A percentile compares a stretch with the other conserved stretches of the same genome.
phyloP scores from a whole-genome alignment of 805 yeast species.

The Candida peoriensis region DNA sequence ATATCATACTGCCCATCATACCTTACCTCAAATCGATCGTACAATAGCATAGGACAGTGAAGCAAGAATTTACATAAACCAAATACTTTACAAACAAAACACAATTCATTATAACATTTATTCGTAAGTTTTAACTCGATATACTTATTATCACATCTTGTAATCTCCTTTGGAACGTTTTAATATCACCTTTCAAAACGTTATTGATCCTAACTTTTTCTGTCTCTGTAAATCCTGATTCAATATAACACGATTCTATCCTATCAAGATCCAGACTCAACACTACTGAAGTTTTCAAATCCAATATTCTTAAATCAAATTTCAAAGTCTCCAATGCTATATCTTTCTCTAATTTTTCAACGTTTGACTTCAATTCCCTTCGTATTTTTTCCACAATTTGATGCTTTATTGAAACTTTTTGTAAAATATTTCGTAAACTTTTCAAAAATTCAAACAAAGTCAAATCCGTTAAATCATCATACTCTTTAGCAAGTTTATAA shows the following conservation, averaged over 20 bases:
- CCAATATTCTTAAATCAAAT: slow-evolving; percentile 12
- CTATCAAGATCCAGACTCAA: slow-evolving; percentile 13
- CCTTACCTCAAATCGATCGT: background rate
- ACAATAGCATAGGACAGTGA: background rate
- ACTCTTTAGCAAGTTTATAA: slow-evolving; percentile 11
- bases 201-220: slow-evolving; percentile 17
- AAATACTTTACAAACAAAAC: too few species aligned
- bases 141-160: slow-evolving; percentile 16
- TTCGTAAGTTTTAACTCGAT: slow-evolving; percentile 1
- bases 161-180: slow-evolving; percentile 11
- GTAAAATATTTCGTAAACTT: slow-evolving; percentile 11
- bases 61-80: too few species aligned
- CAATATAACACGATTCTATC: slow-evolving; percentile 14
- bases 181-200: slow-evolving; percentile 18
- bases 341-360: slow-evolving; percentile 19
- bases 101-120: background rate
- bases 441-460: slow-evolving; percentile 11
- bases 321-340: slow-evolving; percentile 14
- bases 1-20: slow-evolving; percentile 21
- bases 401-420: slow-evolving; percentile 16
- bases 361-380: slow-evolving; percentile 2
- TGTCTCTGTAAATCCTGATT: slow-evolving; percentile 16
- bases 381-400: slow-evolving; percentile 16
- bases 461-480: slow-evolving; percentile 14
- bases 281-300: slow-evolving; percentile 7